Conservation (phyloP, 2,329 filamentous ascomycete species). For the Ascochyta clinopodiicola region DNA sequence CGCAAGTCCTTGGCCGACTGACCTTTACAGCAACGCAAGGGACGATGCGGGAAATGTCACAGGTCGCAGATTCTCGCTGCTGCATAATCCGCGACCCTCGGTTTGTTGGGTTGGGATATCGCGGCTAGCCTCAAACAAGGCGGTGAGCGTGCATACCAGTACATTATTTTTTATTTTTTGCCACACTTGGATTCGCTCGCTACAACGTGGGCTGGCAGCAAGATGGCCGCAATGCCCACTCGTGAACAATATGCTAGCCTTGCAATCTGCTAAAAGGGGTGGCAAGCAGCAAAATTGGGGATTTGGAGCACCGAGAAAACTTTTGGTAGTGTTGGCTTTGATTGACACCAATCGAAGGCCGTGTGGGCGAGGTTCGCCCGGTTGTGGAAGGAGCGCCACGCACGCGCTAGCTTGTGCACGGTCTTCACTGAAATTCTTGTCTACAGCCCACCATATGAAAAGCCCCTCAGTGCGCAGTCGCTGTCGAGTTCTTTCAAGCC, state of each 20-base stretch:
- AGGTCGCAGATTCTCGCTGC: constrained; percentile 4
- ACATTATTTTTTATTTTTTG: constrained; percentile 7
- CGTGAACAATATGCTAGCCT: neutral
- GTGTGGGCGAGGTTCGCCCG: constrained; percentile 17
- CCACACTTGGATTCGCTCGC: constrained; percentile 19
- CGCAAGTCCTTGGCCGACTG: neutral
- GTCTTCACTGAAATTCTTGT: neutral
- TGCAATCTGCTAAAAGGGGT: neutral
- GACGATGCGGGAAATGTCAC: neutral
- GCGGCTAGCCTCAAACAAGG: constrained; percentile 14
- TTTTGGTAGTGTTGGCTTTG: neutral
- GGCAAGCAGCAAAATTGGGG: constrained; percentile 9
- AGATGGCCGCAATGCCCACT: neutral
- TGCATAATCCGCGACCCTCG: constrained; percentile 22
- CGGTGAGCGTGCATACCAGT: constrained; percentile 18
- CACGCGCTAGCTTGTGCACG: constrained; percentile 11
- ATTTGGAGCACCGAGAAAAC: constrained; percentile 8
- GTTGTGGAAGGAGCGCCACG: constrained; percentile 19
- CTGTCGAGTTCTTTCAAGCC: neutral
- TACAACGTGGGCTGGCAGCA: neutral
- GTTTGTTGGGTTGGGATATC: constrained; percentile 15
- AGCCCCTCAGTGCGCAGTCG: neutral
- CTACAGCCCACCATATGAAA: neutral
- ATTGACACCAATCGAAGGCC: constrained; percentile 4
- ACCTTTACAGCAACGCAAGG: neutral